These are phyloP conservation scores for Solanum arcanum DNA, from an alignment of 257 asterid genomes.

Conservation along the genomic window DNA sequence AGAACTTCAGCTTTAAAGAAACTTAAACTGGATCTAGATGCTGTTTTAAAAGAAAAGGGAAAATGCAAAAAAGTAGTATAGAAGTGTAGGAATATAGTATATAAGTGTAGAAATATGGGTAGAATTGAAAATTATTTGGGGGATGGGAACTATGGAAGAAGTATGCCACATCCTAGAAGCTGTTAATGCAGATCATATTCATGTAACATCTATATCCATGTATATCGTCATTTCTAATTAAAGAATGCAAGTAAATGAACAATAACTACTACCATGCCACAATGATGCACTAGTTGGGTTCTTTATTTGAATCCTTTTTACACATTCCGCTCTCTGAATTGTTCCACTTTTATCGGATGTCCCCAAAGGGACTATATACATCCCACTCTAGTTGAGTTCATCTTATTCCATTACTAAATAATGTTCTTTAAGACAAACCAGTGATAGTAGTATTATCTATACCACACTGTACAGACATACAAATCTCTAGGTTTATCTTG, in stretches of 20 bases:
- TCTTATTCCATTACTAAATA: neutral
- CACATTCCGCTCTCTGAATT: neutral
- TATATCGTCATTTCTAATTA: neutral
- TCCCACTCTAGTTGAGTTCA: neutral
- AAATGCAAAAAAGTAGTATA: neutral
- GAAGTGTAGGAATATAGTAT: neutral
- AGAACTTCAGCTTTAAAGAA: neutral
- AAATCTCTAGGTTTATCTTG: neutral
- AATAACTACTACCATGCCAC: neutral
- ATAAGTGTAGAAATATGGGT: neutral
- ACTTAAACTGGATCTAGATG: neutral
- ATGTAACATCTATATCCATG: neutral
- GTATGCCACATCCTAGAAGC: neutral
- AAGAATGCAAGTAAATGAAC: neutral
- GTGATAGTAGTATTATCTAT: neutral
- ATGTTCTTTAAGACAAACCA: neutral
- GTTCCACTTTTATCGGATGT: neutral
- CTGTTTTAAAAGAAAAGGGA: neutral
- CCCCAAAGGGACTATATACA: neutral
- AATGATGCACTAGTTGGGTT: neutral
- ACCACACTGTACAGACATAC: neutral
- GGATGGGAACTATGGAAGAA: neutral
- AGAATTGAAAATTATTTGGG: neutral
- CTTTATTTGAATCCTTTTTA: neutral
- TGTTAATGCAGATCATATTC: neutral